phyloP scores from a whole-genome alignment of 163 green algal genomes.

The Coccomyxa subellipsoidea region DNA sequence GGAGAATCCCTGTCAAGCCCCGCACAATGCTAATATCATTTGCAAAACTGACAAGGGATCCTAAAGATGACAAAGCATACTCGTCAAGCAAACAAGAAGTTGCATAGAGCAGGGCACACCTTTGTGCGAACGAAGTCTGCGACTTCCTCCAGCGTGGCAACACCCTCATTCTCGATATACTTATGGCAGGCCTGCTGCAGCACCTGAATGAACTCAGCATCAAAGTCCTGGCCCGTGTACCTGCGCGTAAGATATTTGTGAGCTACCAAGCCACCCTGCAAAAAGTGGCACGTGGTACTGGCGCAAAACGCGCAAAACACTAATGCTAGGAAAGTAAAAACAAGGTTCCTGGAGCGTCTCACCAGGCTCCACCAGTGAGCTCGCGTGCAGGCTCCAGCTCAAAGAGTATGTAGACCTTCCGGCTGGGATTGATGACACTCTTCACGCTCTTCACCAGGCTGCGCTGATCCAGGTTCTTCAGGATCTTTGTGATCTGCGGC shows the following conservation, averaged over 20 bases:
- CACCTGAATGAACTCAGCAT: slow-evolving; percentile 79
- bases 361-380: slow-evolving; percentile 92
- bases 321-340: no score
- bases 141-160: slow-evolving; percentile 63
- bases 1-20: slow-evolving; percentile 46
- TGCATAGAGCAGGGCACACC: neutral
- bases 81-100: neutral
- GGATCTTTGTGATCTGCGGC: slow-evolving; percentile 84
- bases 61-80: neutral
- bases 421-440: slow-evolving; percentile 64
- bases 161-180: slow-evolving; percentile 54
- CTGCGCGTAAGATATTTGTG: slow-evolving; percentile 36
- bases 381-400: slow-evolving; percentile 87
- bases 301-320: no score
- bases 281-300: no score
- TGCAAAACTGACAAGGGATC: neutral
- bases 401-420: slow-evolving; percentile 87
- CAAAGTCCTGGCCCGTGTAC: slow-evolving; percentile 87
- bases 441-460: slow-evolving; percentile 92
- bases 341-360: no score
- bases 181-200: slow-evolving; percentile 53
- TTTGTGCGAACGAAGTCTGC: neutral
- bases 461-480: slow-evolving; percentile 81
- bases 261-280: no score
- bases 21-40: neutral